A percentile compares a stretch with the other conserved stretches of the same genome.
phyloP scores from a whole-genome alignment of 2,329 filamentous ascomycete species.

The Gaeumannomyces sp. region DNA sequence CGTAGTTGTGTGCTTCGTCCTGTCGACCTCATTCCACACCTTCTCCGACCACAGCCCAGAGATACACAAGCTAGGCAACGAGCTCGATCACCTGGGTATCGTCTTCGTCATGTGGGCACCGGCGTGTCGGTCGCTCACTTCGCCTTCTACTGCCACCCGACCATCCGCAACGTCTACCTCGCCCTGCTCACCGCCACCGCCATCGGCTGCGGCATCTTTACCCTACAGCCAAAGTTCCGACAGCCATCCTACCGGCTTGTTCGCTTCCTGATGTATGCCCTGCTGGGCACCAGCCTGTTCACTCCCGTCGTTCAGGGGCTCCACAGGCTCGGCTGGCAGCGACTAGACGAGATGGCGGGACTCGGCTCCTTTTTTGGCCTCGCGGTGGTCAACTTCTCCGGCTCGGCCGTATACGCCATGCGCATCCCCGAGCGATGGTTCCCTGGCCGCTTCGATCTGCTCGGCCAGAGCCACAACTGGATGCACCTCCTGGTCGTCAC shows the following conservation, averaged over 20 bases:
- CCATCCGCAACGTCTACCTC: slow-evolving; percentile 16
- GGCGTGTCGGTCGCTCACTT: slow-evolving; percentile 21
- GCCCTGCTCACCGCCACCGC: slow-evolving; percentile 19
- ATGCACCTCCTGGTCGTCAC: slow-evolving; percentile 18
- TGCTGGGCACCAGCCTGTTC: slow-evolving; percentile 20
- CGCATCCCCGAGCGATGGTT: slow-evolving; percentile 25
- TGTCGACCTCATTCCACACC: slow-evolving; percentile 22
- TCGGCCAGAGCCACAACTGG: slow-evolving; percentile 23
- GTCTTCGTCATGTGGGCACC: slow-evolving; percentile 23
- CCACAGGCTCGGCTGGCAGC: slow-evolving; percentile 13
- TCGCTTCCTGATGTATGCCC: slow-evolving; percentile 20
- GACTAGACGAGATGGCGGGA: slow-evolving; percentile 19
- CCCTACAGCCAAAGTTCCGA: slow-evolving; percentile 21
- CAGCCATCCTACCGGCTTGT: slow-evolving; percentile 20
- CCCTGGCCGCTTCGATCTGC: slow-evolving; percentile 20
- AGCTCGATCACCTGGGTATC: slow-evolving; percentile 26
- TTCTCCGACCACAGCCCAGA: slow-evolving; percentile 24
- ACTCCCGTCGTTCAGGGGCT: slow-evolving; percentile 20
- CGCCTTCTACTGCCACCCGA: slow-evolving; percentile 20
- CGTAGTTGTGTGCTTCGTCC: slow-evolving; percentile 21
- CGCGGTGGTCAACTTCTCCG: slow-evolving; percentile 22
- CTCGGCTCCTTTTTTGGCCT: slow-evolving; percentile 22
- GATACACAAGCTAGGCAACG: slow-evolving; percentile 22
- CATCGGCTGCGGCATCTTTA: slow-evolving; percentile 20
- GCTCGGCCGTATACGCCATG: slow-evolving; percentile 21